Evolutionary conservation across 176 grass and related monocot species (phyloP).

Genomic region (Phoenix roebelenii): DNA sequence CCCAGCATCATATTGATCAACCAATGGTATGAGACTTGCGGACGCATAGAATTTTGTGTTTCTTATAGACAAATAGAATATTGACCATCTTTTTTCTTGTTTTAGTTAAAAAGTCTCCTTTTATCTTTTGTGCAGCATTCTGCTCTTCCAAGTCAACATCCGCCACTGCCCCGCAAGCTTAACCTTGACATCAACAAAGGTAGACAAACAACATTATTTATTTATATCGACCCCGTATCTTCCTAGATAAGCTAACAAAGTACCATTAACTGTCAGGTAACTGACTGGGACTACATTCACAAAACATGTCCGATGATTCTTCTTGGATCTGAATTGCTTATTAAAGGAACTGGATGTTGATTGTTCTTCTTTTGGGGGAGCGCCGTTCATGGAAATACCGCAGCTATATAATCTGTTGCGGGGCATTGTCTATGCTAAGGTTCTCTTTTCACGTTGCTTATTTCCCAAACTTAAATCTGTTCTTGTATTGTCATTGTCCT

Average conservation of each 20-base stretch:
- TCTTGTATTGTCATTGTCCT: no score
- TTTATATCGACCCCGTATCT: not conserved
- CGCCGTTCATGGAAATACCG: no score
- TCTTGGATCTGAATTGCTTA: no score
- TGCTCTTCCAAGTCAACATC: slow-evolving; percentile 16
- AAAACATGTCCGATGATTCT: no score
- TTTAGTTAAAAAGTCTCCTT: not conserved
- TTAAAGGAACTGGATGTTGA: no score
- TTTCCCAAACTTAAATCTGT: no score
- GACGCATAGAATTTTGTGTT: not conserved
- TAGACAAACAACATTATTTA: not conserved
- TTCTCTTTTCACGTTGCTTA: no score
- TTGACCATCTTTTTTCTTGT: slow-evolving; percentile 4
- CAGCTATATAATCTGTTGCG: no score
- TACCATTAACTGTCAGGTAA: slow-evolving; percentile 11
- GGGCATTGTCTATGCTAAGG: no score
- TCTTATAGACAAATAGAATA: not conserved
- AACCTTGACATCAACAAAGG: slow-evolving; percentile 47
- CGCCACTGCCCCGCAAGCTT: slow-evolving; percentile 21
- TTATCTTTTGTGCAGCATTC: slow-evolving; percentile 12
- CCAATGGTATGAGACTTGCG: slow-evolving; percentile 17
- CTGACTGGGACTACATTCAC: not conserved
- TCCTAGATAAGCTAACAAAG: slow-evolving; percentile 5
- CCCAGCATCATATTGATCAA: slow-evolving; percentile 10
- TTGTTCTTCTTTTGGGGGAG: no score